Conservation (phyloP, 176 grass and related monocot species). For the Calamus simplicifolius region DNA sequence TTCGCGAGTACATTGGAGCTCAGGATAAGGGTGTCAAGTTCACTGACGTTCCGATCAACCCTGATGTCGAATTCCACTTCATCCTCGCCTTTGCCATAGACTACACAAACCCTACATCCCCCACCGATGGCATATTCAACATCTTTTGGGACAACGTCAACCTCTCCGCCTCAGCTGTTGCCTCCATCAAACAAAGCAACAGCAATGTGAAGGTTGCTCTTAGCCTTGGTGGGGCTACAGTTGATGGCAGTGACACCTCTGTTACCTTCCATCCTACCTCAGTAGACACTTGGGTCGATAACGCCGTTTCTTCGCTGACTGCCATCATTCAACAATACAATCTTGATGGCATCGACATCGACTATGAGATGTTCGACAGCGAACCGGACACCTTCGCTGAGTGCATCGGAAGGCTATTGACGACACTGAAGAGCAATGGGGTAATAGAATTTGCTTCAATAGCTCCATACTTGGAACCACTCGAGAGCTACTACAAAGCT, state of each 20-base stretch:
- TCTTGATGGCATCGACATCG: not conserved
- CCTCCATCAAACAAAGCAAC: not conserved
- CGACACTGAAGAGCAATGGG: conserved; percentile 1
- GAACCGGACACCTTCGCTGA: not conserved
- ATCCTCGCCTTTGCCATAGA: conserved; percentile 71
- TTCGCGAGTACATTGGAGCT: conserved; percentile 75
- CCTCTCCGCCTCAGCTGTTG: conserved; percentile 29
- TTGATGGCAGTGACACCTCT: not conserved
- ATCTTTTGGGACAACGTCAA: conserved; percentile 58
- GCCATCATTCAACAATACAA: not conserved
- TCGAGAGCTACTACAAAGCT: not conserved
- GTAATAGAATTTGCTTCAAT: not conserved
- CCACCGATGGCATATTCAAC: conserved; percentile 58
- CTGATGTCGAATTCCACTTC: conserved; percentile 42
- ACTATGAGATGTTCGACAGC: not conserved
- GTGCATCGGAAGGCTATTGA: conserved; percentile 4
- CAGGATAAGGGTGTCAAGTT: conserved; percentile 51
- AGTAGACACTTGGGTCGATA: not conserved
- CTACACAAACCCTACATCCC: conserved; percentile 40
- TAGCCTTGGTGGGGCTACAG: conserved; percentile 26
- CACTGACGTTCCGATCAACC: conserved; percentile 60
- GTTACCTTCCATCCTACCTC: not conserved
- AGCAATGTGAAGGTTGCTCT: not conserved
- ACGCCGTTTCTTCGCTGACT: not conserved
- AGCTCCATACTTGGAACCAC: too few species aligned